Evolutionary conservation across 2,329 filamentous ascomycete genomes (phyloP).

Genomic region (Exserohilum turcica): DNA sequence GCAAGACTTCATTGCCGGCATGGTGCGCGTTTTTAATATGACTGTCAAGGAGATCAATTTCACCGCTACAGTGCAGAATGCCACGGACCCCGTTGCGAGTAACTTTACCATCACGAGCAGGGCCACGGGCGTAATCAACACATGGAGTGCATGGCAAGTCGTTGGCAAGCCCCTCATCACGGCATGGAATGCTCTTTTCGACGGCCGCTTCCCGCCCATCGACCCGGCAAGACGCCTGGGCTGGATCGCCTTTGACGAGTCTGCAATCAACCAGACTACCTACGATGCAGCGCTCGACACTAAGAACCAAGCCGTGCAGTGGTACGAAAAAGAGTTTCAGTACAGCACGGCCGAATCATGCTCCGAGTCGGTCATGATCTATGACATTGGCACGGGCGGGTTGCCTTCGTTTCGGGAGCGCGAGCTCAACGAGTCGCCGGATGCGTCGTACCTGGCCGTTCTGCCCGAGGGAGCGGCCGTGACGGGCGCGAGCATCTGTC

Average conservation of each 20-base stretch:
- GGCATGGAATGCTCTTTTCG: conserved; percentile 42
- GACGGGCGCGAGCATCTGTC: conserved; percentile 43
- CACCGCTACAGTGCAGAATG: conserved; percentile 39
- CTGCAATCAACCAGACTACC: conserved; percentile 18
- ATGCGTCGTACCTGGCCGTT: conserved; percentile 42
- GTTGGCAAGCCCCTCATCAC: conserved; percentile 43
- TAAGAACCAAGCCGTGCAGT: conserved; percentile 45
- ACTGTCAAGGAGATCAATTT: conserved; percentile 48
- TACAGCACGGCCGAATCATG: conserved; percentile 47
- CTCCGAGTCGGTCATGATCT: conserved; percentile 50
- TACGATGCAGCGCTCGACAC: conserved; percentile 29
- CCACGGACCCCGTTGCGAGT: conserved; percentile 29
- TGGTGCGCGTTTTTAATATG: conserved; percentile 47
- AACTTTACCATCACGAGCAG: conserved; percentile 40
- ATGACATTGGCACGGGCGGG: conserved; percentile 52
- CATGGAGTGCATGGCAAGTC: conserved; percentile 41
- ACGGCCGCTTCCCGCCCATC: conserved; percentile 50
- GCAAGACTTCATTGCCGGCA: conserved; percentile 45
- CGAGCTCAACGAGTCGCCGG: conserved; percentile 39
- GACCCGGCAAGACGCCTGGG: conserved; percentile 43
- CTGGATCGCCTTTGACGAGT: conserved; percentile 38
- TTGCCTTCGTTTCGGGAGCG: conserved; percentile 49
- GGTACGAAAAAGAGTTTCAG: conserved; percentile 48
- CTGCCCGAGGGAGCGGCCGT: conserved; percentile 38
- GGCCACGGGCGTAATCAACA: conserved; percentile 40